phyloP scores from a whole-genome alignment of 2,329 filamentous ascomycete genomes.

The Aspergillus brasiliensis region DNA sequence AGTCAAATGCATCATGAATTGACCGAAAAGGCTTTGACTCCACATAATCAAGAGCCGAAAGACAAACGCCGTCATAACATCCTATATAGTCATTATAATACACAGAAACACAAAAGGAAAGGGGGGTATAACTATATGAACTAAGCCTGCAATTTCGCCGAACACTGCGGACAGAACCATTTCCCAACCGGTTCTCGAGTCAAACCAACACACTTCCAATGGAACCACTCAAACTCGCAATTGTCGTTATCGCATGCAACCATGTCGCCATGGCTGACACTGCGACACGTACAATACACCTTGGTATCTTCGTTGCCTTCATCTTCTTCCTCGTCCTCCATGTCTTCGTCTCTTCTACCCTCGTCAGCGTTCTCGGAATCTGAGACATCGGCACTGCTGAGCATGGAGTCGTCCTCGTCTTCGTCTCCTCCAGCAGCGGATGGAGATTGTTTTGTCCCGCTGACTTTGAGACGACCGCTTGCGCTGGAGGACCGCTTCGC shows the following conservation, averaged over 20 bases:
- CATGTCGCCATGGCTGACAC: slow-evolving; percentile 68
- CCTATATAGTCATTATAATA: not conserved
- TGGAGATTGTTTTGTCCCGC: slow-evolving; percentile 44
- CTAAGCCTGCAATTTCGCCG: slow-evolving; percentile 43
- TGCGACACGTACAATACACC: slow-evolving; percentile 67
- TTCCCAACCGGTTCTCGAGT: slow-evolving; percentile 61
- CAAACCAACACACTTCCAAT: slow-evolving; percentile 65
- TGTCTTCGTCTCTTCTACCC: slow-evolving; percentile 39
- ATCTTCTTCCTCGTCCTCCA: slow-evolving; percentile 52
- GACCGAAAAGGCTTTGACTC: too few species aligned
- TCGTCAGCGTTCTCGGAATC: slow-evolving; percentile 47
- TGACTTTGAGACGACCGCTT: slow-evolving; percentile 38
- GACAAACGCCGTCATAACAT: not conserved
- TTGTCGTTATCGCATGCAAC: slow-evolving; percentile 67
- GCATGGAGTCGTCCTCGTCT: slow-evolving; percentile 57
- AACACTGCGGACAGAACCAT: slow-evolving; percentile 60
- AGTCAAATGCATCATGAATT: not conserved
- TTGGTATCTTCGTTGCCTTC: slow-evolving; percentile 60
- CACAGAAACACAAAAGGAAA: not conserved
- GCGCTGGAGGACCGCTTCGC: slow-evolving; percentile 47
- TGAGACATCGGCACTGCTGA: slow-evolving; percentile 53
- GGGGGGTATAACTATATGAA: slow-evolving; percentile 1
- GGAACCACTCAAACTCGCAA: slow-evolving; percentile 68
- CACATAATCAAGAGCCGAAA: too few species aligned
- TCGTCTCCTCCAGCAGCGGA: slow-evolving; percentile 45